Evolutionary conservation across 2,329 filamentous ascomycete genomes (phyloP).

Genomic region (Botrytis squamosa): DNA sequence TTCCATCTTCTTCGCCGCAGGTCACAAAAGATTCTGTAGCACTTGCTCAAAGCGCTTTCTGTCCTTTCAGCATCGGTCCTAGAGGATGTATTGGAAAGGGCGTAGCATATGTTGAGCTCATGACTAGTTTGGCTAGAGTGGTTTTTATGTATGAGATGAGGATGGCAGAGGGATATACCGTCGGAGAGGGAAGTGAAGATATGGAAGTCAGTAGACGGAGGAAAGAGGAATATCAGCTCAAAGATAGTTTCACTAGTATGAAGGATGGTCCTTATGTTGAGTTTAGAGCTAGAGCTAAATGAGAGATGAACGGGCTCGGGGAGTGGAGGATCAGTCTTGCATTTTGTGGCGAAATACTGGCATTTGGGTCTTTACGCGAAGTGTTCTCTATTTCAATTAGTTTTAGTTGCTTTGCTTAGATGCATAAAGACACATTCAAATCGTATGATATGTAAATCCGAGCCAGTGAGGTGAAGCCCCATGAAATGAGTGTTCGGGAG

Average conservation of each 20-base stretch:
- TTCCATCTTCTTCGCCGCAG: constrained; percentile 30
- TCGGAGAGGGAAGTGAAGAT: constrained; percentile 51
- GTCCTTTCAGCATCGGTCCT: constrained; percentile 33
- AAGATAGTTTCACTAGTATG: constrained; percentile 70
- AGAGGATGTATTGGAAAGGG: constrained; percentile 35
- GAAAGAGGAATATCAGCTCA: constrained; percentile 63
- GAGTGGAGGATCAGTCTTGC: background rate
- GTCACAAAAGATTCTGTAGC: constrained; percentile 30
- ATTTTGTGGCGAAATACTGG: background rate
- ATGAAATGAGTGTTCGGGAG: too few relatives aligned
- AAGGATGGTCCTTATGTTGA: constrained; percentile 71
- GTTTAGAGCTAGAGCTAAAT: constrained; percentile 45
- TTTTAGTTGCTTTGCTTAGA: too few relatives aligned
- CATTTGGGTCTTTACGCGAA: background rate
- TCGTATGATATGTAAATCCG: too few relatives aligned
- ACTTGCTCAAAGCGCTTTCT: constrained; percentile 29
- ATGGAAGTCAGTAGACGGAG: constrained; percentile 56
- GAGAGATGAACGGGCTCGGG: background rate
- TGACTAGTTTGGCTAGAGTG: constrained; percentile 28
- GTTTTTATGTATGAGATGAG: constrained; percentile 33
- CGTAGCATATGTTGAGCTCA: constrained; percentile 33
- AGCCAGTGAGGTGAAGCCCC: too few relatives aligned
- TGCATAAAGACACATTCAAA: too few relatives aligned
- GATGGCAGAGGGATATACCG: constrained; percentile 41
- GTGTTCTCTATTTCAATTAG: too few relatives aligned